Base-by-base conservation (phyloP, 2,329 filamentous ascomycete genomes). In the Alternaria gansuensis region DNA sequence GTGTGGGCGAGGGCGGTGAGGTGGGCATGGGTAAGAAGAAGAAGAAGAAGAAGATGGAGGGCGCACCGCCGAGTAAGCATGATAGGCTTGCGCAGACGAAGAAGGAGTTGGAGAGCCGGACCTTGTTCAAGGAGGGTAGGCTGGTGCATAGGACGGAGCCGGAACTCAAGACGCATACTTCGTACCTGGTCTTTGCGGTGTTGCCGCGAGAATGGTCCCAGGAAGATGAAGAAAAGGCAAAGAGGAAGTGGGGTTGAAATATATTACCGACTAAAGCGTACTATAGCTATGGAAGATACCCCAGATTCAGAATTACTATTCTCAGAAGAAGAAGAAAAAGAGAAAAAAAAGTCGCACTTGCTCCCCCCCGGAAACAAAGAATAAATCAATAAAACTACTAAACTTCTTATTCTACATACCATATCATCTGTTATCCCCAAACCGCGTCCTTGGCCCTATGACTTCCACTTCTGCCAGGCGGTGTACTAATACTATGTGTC, bases 111-210 rank as follows among this genome's bases (percentile, higher is more conserved):
- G 75, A 71, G 70, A 78, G 64, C 45, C 73, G 75, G 39, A 60
- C 71, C 24, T 31, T 77, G 41, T 96, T 89, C 80, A 86, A 90
- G 73, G 87, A 93, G 61, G 95, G 95, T 1, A 86, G 87, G 28
- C 73, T 98, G 39, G 84, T 92, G 29, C 92, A 96, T 70, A 86
- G 92, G 24, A 88, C 91, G 0, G 95, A 99, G 79, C 82, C 88
- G 0, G 95, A 99, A 72, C 81, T 98, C 60, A 97, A 97, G 83
- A 95, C 91, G 7, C 95, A 99, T 78, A 99, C 95, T 0, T 95
- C 91, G n/a, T 99, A 99, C 76, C 84, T 99, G 4, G 90, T 96
- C 4, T 99, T 99, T 80, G 95, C 95, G 0, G 82, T 95, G 3
- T 79, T 99, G 60, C 94, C 95, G n/a, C 84, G 88, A 41, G 88